These are phyloP conservation scores for Russula foetens DNA, from an alignment of 768 basidiomycete species.

Conservation along the genomic window DNA sequence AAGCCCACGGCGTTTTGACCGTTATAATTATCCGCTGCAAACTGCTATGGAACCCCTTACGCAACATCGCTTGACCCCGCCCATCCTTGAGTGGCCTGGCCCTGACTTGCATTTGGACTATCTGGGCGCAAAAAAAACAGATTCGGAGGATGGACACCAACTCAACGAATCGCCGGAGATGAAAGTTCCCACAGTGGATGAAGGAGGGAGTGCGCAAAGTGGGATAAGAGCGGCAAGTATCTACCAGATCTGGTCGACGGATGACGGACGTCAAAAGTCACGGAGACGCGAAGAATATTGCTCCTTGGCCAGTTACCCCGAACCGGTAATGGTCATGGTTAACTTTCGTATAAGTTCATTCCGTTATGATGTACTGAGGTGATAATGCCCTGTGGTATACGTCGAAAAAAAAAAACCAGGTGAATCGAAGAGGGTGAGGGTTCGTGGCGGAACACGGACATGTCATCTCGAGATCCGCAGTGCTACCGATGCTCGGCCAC, in stretches of 20 bases:
- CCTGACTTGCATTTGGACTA: background rate
- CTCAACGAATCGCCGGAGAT: background rate
- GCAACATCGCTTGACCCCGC: background rate
- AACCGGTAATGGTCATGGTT: background rate
- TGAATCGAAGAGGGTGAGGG: background rate
- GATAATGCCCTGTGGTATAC: background rate
- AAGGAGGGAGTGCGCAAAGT: slow-evolving; percentile 3
- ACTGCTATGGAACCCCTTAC: background rate
- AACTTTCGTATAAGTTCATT: background rate
- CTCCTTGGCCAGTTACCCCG: background rate
- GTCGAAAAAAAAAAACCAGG: background rate
- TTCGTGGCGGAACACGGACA: background rate
- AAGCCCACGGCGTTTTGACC: background rate
- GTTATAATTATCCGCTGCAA: background rate
- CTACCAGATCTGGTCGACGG: slow-evolving; percentile 1
- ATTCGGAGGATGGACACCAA: background rate
- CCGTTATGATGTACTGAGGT: background rate
- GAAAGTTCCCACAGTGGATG: slow-evolving; percentile 6
- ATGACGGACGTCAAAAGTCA: background rate
- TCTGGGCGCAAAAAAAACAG: background rate
- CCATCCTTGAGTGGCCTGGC: background rate
- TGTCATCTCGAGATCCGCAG: background rate
- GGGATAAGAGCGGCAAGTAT: slow-evolving; percentile 2
- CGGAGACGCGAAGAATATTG: slow-evolving; percentile 5
- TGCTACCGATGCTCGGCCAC: background rate